Percentiles rank a stretch among this genome's conserved stretches.
phyloP scores from a whole-genome alignment of 2,329 filamentous ascomycete species.

The Lecanicillium sp. region DNA sequence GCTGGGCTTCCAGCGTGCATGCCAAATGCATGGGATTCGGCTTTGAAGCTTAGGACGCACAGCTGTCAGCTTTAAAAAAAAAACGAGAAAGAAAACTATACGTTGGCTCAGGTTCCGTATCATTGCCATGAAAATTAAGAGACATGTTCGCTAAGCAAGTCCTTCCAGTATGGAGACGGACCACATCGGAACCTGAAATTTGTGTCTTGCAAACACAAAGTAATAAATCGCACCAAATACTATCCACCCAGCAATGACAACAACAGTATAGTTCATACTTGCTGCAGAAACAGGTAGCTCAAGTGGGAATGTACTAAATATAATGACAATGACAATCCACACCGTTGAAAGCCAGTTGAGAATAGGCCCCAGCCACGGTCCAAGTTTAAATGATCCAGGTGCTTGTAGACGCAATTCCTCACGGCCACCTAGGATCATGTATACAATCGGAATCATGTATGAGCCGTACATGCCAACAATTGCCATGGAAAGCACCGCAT shows the following conservation, averaged over 20 bases:
- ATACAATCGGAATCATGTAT: conserved; percentile 29
- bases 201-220: conserved; percentile 12
- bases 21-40: too few relatives aligned
- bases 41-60: too few relatives aligned
- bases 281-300: conserved; percentile 28
- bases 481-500: conserved; percentile 30
- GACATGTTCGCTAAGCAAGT: too few relatives aligned
- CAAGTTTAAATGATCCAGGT: conserved; percentile 21
- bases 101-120: too few relatives aligned
- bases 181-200: conserved; percentile 17
- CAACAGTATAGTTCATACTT: conserved; percentile 38
- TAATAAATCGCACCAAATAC: conserved; percentile 27
- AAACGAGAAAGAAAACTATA: too few relatives aligned
- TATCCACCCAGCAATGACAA: conserved; percentile 32
- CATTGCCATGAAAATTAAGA: too few relatives aligned
- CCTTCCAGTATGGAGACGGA: too few relatives aligned
- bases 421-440: conserved; percentile 29
- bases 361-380: conserved; percentile 20
- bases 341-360: conserved; percentile 31
- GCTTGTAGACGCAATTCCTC: conserved; percentile 10
- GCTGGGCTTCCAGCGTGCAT: too few relatives aligned
- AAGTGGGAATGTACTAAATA: conserved; percentile 37
- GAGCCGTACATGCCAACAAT: conserved; percentile 35
- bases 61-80: too few relatives aligned
- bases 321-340: conserved; percentile 34